Evolutionary conservation across 75 land plant species (phyloP).

Genomic region (Selaginella tamariscina): DNA sequence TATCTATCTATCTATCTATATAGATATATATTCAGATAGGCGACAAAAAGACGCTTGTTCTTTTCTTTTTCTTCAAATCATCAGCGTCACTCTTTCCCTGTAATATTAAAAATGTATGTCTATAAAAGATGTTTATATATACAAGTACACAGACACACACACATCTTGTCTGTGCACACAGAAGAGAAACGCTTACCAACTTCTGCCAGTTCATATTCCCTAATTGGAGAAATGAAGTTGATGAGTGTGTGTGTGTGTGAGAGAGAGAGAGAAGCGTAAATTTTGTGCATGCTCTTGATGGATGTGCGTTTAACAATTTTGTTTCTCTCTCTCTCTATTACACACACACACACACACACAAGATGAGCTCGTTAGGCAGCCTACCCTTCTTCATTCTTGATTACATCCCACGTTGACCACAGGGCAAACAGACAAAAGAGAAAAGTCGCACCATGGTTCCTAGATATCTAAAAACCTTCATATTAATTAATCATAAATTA

Average conservation of each 20-base stretch:
- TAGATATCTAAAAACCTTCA: no score
- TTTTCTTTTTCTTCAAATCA: background rate
- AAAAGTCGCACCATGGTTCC: conserved; percentile 64
- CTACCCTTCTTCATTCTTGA: conserved; percentile 51
- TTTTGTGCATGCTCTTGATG: no score
- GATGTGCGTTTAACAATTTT: no score
- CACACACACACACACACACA: background rate
- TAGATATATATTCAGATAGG: background rate
- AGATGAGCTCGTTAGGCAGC: background rate
- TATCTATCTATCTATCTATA: no score
- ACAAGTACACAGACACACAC: background rate
- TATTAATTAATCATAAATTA: no score
- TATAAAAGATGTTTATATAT: background rate
- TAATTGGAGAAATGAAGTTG: no score
- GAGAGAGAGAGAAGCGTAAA: no score
- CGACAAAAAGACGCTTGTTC: conserved; percentile 8
- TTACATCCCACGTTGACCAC: conserved; percentile 79
- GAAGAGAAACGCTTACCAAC: conserved; percentile 19
- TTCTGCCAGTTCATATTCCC: conserved; percentile 74
- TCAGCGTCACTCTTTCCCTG: background rate
- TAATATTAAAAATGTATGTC: background rate
- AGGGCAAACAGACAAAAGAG: conserved; percentile 81
- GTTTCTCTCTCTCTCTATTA: no score
- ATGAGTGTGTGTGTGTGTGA: no score
- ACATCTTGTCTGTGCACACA: background rate